These are phyloP conservation scores for Fusarium falciforme DNA, from an alignment of 2,329 filamentous ascomycete species.

Conservation along the genomic window DNA sequence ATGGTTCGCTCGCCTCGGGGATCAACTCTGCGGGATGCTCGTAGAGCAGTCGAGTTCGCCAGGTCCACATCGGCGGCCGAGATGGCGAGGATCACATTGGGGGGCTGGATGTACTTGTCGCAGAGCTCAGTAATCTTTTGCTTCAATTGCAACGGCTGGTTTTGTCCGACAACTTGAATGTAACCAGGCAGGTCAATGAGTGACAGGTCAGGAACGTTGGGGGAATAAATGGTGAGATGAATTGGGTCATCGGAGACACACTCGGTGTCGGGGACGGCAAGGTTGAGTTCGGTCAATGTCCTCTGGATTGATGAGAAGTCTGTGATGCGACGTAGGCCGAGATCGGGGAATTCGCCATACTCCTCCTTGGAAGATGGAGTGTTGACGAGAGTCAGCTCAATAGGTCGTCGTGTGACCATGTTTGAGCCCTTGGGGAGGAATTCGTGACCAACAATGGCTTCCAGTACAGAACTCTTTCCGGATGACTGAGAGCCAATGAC, in stretches of 20 bases:
- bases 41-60: slow-evolving; percentile 92
- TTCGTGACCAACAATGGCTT: slow-evolving; percentile 97
- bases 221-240: slow-evolving; percentile 93
- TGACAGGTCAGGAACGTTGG: slow-evolving; percentile 93
- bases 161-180: slow-evolving; percentile 92
- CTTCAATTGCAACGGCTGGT: slow-evolving; percentile 91
- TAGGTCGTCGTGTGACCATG: slow-evolving; percentile 96
- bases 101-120: slow-evolving; percentile 96
- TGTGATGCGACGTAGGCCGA: slow-evolving; percentile 88
- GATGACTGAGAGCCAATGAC: slow-evolving; percentile 99
- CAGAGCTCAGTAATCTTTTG: slow-evolving; percentile 96
- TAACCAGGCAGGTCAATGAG: slow-evolving; percentile 97
- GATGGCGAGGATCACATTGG: slow-evolving; percentile 96
- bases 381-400: slow-evolving; percentile 96
- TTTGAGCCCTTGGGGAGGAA: slow-evolving; percentile 98
- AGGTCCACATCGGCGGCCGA: slow-evolving; percentile 97
- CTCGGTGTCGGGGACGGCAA: slow-evolving; percentile 89
- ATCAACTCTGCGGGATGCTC: slow-evolving; percentile 91
- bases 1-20: slow-evolving; percentile 96
- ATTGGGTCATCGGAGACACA: slow-evolving; percentile 98
- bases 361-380: slow-evolving; percentile 88
- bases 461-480: slow-evolving; percentile 95
- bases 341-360: slow-evolving; percentile 95
- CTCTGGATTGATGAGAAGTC: slow-evolving; percentile 94
- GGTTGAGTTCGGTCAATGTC: slow-evolving; percentile 92